phyloP scores from a whole-genome alignment of 2,329 filamentous ascomycete genomes.

The Lecanicillium sp. region DNA sequence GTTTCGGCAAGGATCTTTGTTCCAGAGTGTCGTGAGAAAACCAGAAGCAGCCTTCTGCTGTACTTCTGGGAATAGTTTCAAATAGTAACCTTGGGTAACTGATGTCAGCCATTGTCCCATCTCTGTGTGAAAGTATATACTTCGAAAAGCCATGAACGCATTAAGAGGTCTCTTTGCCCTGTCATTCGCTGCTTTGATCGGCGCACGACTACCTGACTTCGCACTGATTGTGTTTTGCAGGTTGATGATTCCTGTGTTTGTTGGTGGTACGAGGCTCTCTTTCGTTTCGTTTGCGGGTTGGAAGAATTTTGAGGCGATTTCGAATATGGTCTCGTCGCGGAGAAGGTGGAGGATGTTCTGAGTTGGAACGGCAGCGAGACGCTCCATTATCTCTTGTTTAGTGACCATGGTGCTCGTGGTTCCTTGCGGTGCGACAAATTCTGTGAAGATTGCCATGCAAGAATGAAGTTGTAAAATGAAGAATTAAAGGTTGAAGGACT shows the following conservation, averaged over 20 bases:
- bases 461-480: too few relatives aligned
- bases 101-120: background rate
- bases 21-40: constrained; percentile 41
- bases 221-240: too few relatives aligned
- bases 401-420: too few relatives aligned
- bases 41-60: constrained; percentile 47
- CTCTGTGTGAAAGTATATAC: constrained; percentile 12
- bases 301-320: constrained; percentile 14
- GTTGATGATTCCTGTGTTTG: too few relatives aligned
- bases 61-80: constrained; percentile 33
- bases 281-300: background rate
- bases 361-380: too few relatives aligned
- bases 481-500: too few relatives aligned
- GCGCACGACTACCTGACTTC: too few relatives aligned
- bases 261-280: too few relatives aligned
- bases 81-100: constrained; percentile 34
- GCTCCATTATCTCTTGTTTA: too few relatives aligned
- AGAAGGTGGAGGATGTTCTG: constrained; percentile 13
- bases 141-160: constrained; percentile 25
- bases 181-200: constrained; percentile 2
- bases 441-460: too few relatives aligned
- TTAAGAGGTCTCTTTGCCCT: constrained; percentile 21
- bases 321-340: constrained; percentile 13
- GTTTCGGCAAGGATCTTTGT: constrained; percentile 38
- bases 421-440: too few relatives aligned